A percentile compares a stretch with the other conserved stretches of the same genome.
Conservation (phyloP, 2,329 filamentous ascomycete species). For the Trichoderma brevicompactum region DNA sequence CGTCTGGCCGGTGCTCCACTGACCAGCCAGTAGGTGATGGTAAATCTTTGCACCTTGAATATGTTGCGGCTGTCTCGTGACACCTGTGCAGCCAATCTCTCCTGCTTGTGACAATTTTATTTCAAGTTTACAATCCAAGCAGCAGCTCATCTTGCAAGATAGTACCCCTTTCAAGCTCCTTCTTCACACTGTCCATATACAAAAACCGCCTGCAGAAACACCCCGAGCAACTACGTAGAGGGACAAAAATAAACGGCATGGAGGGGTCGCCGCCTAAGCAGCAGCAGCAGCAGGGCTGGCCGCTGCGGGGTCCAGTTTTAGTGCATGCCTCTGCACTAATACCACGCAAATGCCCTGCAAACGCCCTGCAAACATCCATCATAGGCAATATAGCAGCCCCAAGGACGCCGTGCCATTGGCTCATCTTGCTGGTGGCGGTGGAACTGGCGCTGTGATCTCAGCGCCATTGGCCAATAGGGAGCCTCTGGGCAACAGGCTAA, state of each 20-base stretch:
- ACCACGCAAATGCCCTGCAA: conserved; percentile 18
- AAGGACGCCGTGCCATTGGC: conserved; percentile 16
- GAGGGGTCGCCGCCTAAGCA: background rate
- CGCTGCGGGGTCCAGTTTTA: conserved; percentile 19
- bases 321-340: conserved; percentile 13
- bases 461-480: conserved; percentile 30
- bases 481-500: conserved; percentile 6
- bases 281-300: background rate
- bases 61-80: conserved; percentile 6
- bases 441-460: conserved; percentile 19
- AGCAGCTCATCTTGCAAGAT: too few relatives aligned
- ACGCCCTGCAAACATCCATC: conserved; percentile 26
- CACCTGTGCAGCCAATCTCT: background rate
- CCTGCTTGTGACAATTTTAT: too few relatives aligned
- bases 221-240: too few relatives aligned
- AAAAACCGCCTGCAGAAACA: too few relatives aligned
- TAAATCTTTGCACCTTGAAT: background rate
- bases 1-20: conserved; percentile 16
- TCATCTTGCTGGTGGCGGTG: conserved; percentile 22
- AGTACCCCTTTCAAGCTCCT: too few relatives aligned
- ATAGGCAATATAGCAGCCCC: conserved; percentile 17
- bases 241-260: background rate
- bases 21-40: background rate
- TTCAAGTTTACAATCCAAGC: too few relatives aligned
- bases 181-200: too few relatives aligned